Percentiles rank a stretch among this genome's conserved stretches.
phyloP scores from a whole-genome alignment of 352 stramenopile species.

The Sclerospora graminicola region DNA sequence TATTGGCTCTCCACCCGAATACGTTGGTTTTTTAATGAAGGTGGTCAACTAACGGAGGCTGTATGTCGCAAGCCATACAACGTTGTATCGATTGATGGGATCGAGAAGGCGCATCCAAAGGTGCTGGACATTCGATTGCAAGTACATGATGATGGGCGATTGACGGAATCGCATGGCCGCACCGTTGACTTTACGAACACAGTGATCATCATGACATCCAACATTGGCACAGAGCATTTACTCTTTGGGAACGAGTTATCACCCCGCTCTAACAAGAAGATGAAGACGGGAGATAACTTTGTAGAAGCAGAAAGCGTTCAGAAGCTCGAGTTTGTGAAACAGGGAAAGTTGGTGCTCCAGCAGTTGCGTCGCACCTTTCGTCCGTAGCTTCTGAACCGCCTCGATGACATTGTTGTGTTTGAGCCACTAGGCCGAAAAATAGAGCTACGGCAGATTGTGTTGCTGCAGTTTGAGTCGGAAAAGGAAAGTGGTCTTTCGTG shows the following conservation, averaged over 20 bases:
- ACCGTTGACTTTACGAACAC: constrained; percentile 97
- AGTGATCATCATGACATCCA: constrained; percentile 96
- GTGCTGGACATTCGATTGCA: constrained; percentile 96
- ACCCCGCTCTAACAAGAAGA: constrained; percentile 54
- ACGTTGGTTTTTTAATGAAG: constrained; percentile 90
- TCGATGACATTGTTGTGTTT: too few relatives aligned
- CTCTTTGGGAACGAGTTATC: constrained; percentile 53
- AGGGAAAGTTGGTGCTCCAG: constrained; percentile 80
- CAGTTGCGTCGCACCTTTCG: constrained; percentile 83
- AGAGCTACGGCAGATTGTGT: constrained; percentile 89
- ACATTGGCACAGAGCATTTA: constrained; percentile 90
- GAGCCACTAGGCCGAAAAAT: constrained; percentile 64
- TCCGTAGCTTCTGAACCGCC: constrained; percentile 95
- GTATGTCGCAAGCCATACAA: constrained; percentile 94
- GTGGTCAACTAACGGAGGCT: constrained; percentile 93
- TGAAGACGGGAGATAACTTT: constrained; percentile 28
- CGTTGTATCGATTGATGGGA: constrained; percentile 95
- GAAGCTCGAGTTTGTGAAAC: constrained; percentile 31
- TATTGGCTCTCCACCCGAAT: constrained; percentile 91
- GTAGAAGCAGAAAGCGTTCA: constrained; percentile 12
- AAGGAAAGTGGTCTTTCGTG: too few relatives aligned
- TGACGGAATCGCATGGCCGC: constrained; percentile 93
- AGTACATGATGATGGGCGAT: constrained; percentile 94
- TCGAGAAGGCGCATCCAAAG: constrained; percentile 96
- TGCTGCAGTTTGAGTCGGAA: constrained; percentile 89